A percentile compares a stretch with the other conserved stretches of the same genome.
Conservation (phyloP, 441 rosid species). For the Erodium moschatum region DNA sequence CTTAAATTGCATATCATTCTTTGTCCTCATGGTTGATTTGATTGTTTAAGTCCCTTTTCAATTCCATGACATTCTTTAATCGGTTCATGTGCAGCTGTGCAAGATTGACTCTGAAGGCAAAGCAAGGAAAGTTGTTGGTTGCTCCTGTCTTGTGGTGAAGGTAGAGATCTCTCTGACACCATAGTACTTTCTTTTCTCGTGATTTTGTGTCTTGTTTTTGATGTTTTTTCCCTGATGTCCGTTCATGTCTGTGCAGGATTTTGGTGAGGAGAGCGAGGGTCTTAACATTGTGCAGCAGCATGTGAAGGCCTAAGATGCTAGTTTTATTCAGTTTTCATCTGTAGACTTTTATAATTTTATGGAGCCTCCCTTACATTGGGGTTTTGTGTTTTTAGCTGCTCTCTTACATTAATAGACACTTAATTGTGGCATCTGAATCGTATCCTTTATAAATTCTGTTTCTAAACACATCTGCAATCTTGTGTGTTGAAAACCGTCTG, state of each 20-base stretch:
- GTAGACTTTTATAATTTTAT: neutral
- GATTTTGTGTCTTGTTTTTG: neutral
- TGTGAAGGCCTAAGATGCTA: neutral
- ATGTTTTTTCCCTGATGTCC: neutral
- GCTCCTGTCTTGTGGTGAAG: conserved; percentile 1
- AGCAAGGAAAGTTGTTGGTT: conserved; percentile 9
- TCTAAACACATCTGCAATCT: neutral
- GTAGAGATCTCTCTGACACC: neutral
- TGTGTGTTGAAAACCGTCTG: no score
- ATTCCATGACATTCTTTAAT: no score
- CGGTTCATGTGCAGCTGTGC: neutral
- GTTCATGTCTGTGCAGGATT: neutral
- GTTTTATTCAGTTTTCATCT: neutral
- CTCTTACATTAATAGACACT: conserved; percentile 1
- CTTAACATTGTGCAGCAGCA: conserved; percentile 6
- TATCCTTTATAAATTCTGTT: conserved; percentile 2
- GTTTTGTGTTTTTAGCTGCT: neutral
- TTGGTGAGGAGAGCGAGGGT: conserved; percentile 8
- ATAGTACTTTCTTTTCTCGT: neutral
- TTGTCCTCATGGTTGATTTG: no score
- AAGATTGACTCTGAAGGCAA: conserved; percentile 12
- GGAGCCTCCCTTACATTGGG: neutral
- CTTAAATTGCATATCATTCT: no score
- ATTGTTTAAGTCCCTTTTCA: no score
- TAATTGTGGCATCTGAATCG: neutral